These are phyloP conservation scores for Penicillium polonicum DNA, from an alignment of 2,329 filamentous ascomycete species.

Conservation along the genomic window DNA sequence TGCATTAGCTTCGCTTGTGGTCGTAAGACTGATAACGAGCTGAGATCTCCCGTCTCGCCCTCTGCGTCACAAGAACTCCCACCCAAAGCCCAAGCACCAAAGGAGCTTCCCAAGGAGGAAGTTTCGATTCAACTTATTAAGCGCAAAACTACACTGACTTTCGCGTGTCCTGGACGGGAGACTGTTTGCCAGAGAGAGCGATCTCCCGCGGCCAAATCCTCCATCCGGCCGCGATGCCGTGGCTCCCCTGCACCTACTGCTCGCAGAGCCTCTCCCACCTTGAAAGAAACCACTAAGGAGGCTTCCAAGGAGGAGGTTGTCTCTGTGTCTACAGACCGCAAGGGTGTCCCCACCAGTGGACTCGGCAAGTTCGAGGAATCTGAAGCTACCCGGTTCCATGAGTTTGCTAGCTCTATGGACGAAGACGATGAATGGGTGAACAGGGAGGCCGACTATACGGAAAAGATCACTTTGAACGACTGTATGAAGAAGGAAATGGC, in stretches of 20 bases:
- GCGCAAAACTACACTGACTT: conserved; percentile 48
- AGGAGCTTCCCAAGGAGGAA: conserved; percentile 12
- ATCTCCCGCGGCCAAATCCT: conserved; percentile 25
- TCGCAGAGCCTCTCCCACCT: conserved; percentile 30
- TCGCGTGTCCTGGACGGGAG: conserved; percentile 46
- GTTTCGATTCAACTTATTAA: conserved; percentile 30
- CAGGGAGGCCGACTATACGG: conserved; percentile 61
- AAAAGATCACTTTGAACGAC: conserved; percentile 82
- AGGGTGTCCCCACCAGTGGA: conserved; percentile 37
- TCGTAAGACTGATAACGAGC: conserved; percentile 53
- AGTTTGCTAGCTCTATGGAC: conserved; percentile 80
- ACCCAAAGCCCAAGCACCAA: conserved; percentile 18
- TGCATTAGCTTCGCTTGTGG: conserved; percentile 92
- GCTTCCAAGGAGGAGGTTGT: conserved; percentile 13
- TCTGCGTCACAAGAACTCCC: conserved; percentile 27
- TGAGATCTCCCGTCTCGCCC: conserved; percentile 24
- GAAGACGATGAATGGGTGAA: conserved; percentile 92
- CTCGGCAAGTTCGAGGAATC: conserved; percentile 43
- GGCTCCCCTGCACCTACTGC: conserved; percentile 44
- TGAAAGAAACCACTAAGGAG: conserved; percentile 2
- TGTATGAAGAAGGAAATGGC: conserved; percentile 86
- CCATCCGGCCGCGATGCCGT: conserved; percentile 32
- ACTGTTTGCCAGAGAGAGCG: conserved; percentile 29
- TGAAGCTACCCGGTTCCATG: conserved; percentile 66
- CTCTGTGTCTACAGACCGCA: conserved; percentile 15